Evolutionary conservation across 2,329 filamentous ascomycete genomes (phyloP).

Genomic region (Arthroderma sp.): DNA sequence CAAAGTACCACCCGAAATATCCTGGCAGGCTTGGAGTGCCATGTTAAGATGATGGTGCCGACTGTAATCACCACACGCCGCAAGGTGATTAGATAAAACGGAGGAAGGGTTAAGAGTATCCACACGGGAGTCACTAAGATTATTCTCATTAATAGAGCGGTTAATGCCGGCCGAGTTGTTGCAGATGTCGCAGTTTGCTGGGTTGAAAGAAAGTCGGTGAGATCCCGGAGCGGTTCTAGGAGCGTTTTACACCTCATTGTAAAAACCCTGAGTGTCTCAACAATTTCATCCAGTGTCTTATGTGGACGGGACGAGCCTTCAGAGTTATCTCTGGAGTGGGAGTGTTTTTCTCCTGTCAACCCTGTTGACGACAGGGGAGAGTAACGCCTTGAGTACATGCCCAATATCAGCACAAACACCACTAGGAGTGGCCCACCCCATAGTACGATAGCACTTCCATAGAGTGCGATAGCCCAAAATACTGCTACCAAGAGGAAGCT

Average conservation of each 20-base stretch:
- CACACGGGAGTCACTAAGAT: slow-evolving; percentile 79
- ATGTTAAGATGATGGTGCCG: slow-evolving; percentile 79
- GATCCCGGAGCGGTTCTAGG: slow-evolving; percentile 70
- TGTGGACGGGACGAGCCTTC: slow-evolving; percentile 66
- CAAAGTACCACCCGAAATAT: slow-evolving; percentile 80
- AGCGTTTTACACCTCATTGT: slow-evolving; percentile 86
- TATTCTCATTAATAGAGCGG: slow-evolving; percentile 77
- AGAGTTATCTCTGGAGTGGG: slow-evolving; percentile 37
- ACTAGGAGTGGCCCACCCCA: slow-evolving; percentile 73
- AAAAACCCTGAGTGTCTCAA: slow-evolving; percentile 81
- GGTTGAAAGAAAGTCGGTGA: slow-evolving; percentile 88
- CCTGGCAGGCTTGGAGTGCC: slow-evolving; percentile 77
- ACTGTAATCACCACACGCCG: slow-evolving; percentile 68
- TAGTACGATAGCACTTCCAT: slow-evolving; percentile 70
- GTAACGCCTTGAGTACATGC: slow-evolving; percentile 85
- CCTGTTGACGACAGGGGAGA: slow-evolving; percentile 80
- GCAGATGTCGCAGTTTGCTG: slow-evolving; percentile 82
- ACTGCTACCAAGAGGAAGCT: slow-evolving; percentile 75
- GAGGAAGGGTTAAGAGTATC: slow-evolving; percentile 69
- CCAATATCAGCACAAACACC: slow-evolving; percentile 65
- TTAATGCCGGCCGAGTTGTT: slow-evolving; percentile 79
- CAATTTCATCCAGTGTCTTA: slow-evolving; percentile 93
- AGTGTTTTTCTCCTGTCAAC: slow-evolving; percentile 54
- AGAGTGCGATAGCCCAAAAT: slow-evolving; percentile 79
- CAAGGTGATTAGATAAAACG: slow-evolving; percentile 72